phyloP scores from a whole-genome alignment of 345 rosid genomes.

The Ailanthus altissimus region DNA sequence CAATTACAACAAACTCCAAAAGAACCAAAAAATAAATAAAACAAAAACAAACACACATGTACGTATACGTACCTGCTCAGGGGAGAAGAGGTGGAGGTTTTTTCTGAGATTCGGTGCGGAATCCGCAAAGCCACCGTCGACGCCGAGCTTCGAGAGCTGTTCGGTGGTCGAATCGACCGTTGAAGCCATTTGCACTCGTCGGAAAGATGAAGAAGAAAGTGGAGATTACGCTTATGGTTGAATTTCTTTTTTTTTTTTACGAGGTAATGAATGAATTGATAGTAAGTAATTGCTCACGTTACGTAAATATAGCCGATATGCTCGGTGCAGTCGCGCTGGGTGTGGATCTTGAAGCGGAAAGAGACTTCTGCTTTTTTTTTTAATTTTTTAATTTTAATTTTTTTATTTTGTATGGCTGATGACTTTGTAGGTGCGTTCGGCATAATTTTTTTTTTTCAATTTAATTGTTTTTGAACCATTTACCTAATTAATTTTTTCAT shows the following conservation, averaged over 20 bases:
- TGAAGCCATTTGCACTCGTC: conserved; percentile 34
- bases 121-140: conserved; percentile 44
- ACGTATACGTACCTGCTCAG: conserved; percentile 47
- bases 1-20: neutral
- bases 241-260: no score
- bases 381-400: no score
- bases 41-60: neutral
- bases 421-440: no score
- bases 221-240: neutral
- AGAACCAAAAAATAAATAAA: neutral
- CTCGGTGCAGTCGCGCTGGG: neutral
- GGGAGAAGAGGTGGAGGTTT: conserved; percentile 57
- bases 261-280: neutral
- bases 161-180: conserved; percentile 29
- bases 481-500: no score
- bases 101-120: conserved; percentile 58
- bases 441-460: no score
- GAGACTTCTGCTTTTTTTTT: neutral
- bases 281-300: neutral
- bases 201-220: neutral
- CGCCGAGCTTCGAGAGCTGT: conserved; percentile 35
- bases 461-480: no score
- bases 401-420: neutral
- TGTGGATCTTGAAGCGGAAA: neutral
- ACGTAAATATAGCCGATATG: neutral